Base-by-base conservation (phyloP, 73 alveolate genomes). In the Durusdinium trenchii region DNA sequence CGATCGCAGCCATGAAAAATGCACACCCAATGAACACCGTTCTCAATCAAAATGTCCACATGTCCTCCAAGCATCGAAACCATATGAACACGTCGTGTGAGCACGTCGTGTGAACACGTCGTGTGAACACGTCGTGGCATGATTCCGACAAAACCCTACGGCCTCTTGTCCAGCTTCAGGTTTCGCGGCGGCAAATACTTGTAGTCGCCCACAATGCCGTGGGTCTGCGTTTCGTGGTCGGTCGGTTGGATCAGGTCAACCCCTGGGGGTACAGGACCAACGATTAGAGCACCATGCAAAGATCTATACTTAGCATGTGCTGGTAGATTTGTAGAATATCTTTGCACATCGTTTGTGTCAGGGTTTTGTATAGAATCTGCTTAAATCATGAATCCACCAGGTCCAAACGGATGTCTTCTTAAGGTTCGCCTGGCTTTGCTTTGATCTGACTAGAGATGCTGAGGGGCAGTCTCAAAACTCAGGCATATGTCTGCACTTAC, bases 171-270 rank as follows among this genome's bases (percentile, higher is more conserved):
- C 69, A 87, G 85, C 50, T 87, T 87, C 84, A 87, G 42, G 69
- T 32, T 87, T 35, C 84, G 95, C 6, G 95, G 95, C 45, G 95
- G 95, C 69, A 87, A 46, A 85, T 87, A 87, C 85, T 87, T 87
- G 95, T 87, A 87, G 50, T 87, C 95, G 50, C 95, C 95, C 69
- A 87, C 95, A 46, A 87, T 87, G 84, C 95, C 95, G 32, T 87
- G 95, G 23, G 95, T 87, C 95, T 87, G 95, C 12, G 94, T 12
- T 6, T 73, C 51, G 35, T 71, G 51, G 18, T 9, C 0, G 32
- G 84, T 23, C 73, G 30, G 73, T 2, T 67, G 18, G 10, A 9
- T 9, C 64, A 54, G 64, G 28, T 54, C 64, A 54, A 54, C 9
- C 64, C 64, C 64, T 54, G n/a, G n/a, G n/a, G n/a, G n/a, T n/a